These are phyloP conservation scores for Beauveria rudraprayagi DNA, from an alignment of 2,329 filamentous ascomycete genomes.

Conservation along the genomic window DNA sequence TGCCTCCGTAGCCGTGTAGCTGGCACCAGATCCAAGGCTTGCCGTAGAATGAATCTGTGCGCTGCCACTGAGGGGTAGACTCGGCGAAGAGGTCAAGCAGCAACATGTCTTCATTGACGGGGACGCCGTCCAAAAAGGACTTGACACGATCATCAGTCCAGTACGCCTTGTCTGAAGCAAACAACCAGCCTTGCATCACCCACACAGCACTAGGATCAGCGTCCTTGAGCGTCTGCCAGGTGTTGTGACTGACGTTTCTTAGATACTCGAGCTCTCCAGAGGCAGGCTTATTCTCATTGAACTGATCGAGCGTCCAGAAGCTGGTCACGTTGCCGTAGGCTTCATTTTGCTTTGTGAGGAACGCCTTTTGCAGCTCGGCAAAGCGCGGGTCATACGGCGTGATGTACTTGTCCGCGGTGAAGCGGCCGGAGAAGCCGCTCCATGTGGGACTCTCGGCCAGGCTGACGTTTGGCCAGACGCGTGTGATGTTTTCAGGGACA, in stretches of 20 bases:
- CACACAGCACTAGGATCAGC: constrained; percentile 37
- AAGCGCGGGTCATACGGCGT: constrained; percentile 37
- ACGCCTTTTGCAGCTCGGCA: constrained; percentile 33
- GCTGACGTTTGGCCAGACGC: constrained; percentile 32
- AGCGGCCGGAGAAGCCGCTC: constrained; percentile 31
- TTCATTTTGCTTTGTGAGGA: constrained; percentile 36
- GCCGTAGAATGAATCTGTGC: constrained; percentile 38
- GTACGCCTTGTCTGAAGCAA: constrained; percentile 31
- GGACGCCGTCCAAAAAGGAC: constrained; percentile 37
- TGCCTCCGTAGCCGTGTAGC: constrained; percentile 39
- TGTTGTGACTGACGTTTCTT: constrained; percentile 28
- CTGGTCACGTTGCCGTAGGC: constrained; percentile 40
- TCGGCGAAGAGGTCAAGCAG: constrained; percentile 42
- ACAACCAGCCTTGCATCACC: constrained; percentile 43
- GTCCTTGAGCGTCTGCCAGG: constrained; percentile 35
- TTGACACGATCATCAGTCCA: constrained; percentile 35
- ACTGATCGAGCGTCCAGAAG: constrained; percentile 45
- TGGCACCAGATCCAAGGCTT: constrained; percentile 45
- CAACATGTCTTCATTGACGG: constrained; percentile 34
- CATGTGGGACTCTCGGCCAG: constrained; percentile 36
- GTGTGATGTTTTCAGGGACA: constrained; percentile 34
- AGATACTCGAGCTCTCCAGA: constrained; percentile 37
- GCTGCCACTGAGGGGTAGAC: constrained; percentile 38
- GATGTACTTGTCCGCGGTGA: constrained; percentile 40
- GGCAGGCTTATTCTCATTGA: constrained; percentile 42